Evolutionary conservation across 768 basidiomycete genomes (phyloP).

Genomic region (Suillus alpinus): DNA sequence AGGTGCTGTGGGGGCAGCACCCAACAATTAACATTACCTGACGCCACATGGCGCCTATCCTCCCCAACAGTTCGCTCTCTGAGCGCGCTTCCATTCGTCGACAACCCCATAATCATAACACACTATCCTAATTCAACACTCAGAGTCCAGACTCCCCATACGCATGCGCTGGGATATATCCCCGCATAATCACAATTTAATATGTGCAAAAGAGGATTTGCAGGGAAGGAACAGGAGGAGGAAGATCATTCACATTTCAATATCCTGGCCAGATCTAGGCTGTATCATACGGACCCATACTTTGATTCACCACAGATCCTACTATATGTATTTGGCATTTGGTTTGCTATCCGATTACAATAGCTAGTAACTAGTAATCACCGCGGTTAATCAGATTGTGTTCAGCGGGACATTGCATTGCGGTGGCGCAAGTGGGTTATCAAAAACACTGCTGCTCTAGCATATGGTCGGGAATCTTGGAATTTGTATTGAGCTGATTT

Average conservation of each 20-base stretch:
- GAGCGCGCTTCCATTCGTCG: not conserved
- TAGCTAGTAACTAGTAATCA: not conserved
- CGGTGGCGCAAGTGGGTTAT: not conserved
- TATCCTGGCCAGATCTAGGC: not conserved
- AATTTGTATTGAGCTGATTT: not conserved
- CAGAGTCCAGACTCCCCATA: not conserved
- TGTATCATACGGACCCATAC: not conserved
- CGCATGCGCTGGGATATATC: not conserved
- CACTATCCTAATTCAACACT: not conserved
- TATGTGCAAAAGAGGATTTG: not conserved
- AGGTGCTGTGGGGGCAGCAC: slow-evolving; percentile 6
- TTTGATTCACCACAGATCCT: slow-evolving; percentile 1
- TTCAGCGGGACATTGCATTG: not conserved
- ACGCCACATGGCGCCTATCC: not conserved
- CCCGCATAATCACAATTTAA: not conserved
- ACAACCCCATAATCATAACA: not conserved
- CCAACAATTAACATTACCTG: not conserved
- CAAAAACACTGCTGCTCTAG: not conserved
- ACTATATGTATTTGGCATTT: slow-evolving; percentile 2
- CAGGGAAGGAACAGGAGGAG: not conserved
- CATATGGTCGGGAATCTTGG: not conserved
- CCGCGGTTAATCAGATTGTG: not conserved
- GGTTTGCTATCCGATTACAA: not conserved
- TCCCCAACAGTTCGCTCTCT: not conserved
- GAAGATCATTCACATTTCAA: not conserved